Base-by-base conservation (phyloP, 2,329 filamentous ascomycete genomes). In the Alternaria infectoria region DNA sequence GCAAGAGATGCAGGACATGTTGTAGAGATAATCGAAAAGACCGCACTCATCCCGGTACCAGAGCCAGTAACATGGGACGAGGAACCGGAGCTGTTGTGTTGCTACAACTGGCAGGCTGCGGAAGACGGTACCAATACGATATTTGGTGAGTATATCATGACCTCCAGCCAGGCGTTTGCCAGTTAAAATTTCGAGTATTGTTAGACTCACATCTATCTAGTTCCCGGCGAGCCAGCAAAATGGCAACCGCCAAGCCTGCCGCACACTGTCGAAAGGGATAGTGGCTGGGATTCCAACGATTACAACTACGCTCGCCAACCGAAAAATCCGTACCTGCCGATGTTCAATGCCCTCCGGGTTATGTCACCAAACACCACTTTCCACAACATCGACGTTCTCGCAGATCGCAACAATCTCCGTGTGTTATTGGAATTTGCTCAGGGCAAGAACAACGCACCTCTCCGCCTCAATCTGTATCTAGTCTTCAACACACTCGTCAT, bases 371-470 rank as follows among this genome's bases (percentile, higher is more conserved):
- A 60, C 11, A 72, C 62, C 46, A 52, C 64, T 6, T 69, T 76
- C 47, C 65, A 61, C 17, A 57, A 72, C 26, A 47, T 75, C 23
- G 75, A 76, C 26, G 57, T 77, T 4, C 61, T 77, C 17, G 72
- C 71, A 6, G 74, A 77, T 23, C 71, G 75, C 3, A 77, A 76
- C 61, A 76, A 71, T 25, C 65, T 77, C 2, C 73, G 75, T 9
- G 59, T 66, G 3, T 65, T 77, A 0, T 65, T 76, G 1, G 74
- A 75, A 28, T 75, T 73, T 10, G 62, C 68, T 3, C 67, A 72
- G 59, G 74, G 73, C 4, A 74, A 71, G 57, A 43, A 63, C 12
- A 72, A 70, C 15, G 70, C 68, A 1, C 72, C 70, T 5, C 72
- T 76, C 43, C 64, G 74, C 3, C 54, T 76, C 9, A 71, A 76